Evolutionary conservation across 129 eudicot species (phyloP), one percentile per base, ranked within the genome.

Genomic region (Scalesia atractyloides): DNA sequence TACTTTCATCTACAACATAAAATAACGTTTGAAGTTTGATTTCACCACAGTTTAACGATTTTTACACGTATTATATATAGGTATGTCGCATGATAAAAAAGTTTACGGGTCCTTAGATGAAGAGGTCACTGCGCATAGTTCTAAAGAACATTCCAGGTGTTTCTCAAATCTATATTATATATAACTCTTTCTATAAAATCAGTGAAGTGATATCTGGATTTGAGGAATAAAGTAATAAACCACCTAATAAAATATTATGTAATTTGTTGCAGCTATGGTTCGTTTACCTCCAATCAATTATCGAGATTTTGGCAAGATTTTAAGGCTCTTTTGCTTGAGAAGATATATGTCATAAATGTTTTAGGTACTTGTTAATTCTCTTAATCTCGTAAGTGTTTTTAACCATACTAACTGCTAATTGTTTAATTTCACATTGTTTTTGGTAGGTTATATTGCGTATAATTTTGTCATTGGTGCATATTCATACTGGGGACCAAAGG

Each of bases 401-500:
- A 36, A 5, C 46, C 10, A 47, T 68, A 36, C 49, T 26, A 51
- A 15, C 8, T 63, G 50, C 67, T 69, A 70, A 41, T 58, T 74
- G 26, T 66, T 12, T 34, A 30, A 3, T 24, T 73, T 50, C 76
- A 56, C 11, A 69, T 80, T 43, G 52, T 70, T 76, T 0, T 67
- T 79, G 76, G 44, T 86, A 94, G 98, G 98, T 59, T 90, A 90
- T 78, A 90, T 86, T 54, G 87, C 96, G 13, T 94, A 94, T 82
- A 88, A 88, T 75, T 94, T 90, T 78, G 98, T 94, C 47, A 76
- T 94, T 53, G 98, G 98, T 19, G 96, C 98, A 64, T 90, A 94
- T 80, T 88, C 98, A 62, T 94, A 94, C 69, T 94, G 98, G 98
- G 98, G 97, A 18, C 98, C 98, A 51, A 94, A 90, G 83, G 98